A percentile compares a stretch with the other conserved stretches of the same genome.
These are phyloP conservation scores for Cercospora janseana DNA, from an alignment of 2,329 filamentous ascomycete genomes.

Conservation along the genomic window DNA sequence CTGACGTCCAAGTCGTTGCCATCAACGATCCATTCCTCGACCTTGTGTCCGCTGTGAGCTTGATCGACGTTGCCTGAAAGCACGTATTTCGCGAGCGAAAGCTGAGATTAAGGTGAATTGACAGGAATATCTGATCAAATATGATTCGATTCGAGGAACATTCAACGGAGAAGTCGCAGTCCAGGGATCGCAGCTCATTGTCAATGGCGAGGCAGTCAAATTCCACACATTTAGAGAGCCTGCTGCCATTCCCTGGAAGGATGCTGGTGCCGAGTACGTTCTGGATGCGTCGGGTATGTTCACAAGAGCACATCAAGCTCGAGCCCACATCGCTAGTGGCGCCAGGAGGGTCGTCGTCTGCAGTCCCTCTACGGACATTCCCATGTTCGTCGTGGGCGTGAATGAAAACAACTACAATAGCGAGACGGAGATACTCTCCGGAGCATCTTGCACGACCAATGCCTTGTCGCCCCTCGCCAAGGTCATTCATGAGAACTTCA, in stretches of 20 bases:
- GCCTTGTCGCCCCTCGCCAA: conserved; percentile 98
- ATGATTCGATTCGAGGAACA: conserved; percentile 92
- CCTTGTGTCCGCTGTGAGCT: conserved; percentile 92
- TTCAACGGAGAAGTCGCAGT: conserved; percentile 90
- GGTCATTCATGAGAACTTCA: conserved; percentile 98
- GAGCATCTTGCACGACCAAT: conserved; percentile 99
- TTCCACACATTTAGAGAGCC: conserved; percentile 95
- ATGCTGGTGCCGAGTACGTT: conserved; percentile 86
- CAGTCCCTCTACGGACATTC: conserved; percentile 88
- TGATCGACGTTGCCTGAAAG: conserved; percentile 41
- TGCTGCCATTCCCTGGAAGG: conserved; percentile 81
- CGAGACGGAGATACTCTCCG: conserved; percentile 90
- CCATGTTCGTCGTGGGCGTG: conserved; percentile 99
- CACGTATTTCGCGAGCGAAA: neutral
- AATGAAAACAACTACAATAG: conserved; percentile 93
- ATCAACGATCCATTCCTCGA: conserved; percentile 99
- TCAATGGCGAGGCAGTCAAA: conserved; percentile 92
- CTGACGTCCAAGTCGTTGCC: conserved; percentile 84
- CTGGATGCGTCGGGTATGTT: conserved; percentile 98
- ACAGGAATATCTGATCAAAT: conserved; percentile 99
- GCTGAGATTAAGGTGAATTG: conserved; percentile 25
- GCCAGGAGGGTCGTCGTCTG: conserved; percentile 92
- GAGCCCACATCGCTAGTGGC: conserved; percentile 89
- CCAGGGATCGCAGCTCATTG: conserved; percentile 69
- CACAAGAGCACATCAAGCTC: conserved; percentile 96